Evolutionary conservation across 208 protist genomes (phyloP).

Genomic region (Acanthamoeba castellanii): DNA sequence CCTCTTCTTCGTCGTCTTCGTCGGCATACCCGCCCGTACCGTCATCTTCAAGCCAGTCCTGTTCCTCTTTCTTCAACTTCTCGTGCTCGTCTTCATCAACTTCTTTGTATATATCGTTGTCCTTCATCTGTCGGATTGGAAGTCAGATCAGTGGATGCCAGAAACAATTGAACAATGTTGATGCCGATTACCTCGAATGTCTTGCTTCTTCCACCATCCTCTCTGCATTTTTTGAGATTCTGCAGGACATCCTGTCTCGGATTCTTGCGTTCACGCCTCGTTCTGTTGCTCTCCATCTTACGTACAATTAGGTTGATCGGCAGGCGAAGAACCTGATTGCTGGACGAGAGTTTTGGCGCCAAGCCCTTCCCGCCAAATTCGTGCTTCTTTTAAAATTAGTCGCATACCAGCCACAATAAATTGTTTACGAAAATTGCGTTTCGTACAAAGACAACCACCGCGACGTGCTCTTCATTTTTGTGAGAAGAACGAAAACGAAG

Average conservation of each 20-base stretch:
- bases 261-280: constrained; percentile 29
- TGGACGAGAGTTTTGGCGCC: not conserved
- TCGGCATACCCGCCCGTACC: constrained; percentile 3
- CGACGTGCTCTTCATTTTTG: not conserved
- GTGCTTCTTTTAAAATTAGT: too few species aligned
- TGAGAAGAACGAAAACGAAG: not conserved
- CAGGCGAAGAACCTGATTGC: not conserved
- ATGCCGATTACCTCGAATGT: constrained; percentile 17
- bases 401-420: too few species aligned
- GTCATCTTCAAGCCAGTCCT: constrained; percentile 62
- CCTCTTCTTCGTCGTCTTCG: constrained; percentile 17
- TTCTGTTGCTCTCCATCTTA: not conserved
- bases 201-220: constrained; percentile 40
- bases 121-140: not conserved
- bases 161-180: not conserved
- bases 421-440: too few species aligned
- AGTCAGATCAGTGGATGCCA: not conserved
- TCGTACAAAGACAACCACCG: too few species aligned
- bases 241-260: constrained; percentile 54
- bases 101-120: constrained; percentile 27
- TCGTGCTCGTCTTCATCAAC: constrained; percentile 46
- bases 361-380: not conserved
- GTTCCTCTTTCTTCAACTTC: constrained; percentile 36
- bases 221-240: constrained; percentile 57
- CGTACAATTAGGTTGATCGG: not conserved